Evolutionary conservation across 1,284 basidiomycete genomes (phyloP), one percentile per base, ranked within the genome.

Genomic region (Wallemia ichthyophaga): DNA sequence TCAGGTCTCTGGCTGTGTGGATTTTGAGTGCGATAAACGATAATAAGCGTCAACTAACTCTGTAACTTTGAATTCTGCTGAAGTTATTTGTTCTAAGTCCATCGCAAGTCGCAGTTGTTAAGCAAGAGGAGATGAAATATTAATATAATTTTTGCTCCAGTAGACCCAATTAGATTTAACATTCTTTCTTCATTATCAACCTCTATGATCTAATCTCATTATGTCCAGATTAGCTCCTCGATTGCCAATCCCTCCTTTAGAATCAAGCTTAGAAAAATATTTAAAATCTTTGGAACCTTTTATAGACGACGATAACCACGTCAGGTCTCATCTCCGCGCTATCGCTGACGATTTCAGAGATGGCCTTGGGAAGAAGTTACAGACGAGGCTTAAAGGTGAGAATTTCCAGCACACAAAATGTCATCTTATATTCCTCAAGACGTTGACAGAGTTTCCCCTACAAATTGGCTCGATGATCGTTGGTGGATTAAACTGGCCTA

Each of bases 381-480:
- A 96, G 69, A 79, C 85, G 60, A 76, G 91, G 58, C 73, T 98
- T 59, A 72, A 80, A 66, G 83, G 84, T 83, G 62, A 62, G 77
- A 27, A 37, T 24, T 37, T 23, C 55, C 27, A 17, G 54, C 23
- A 13, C 56, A 27, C 23, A 31, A 13, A 33, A 23, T 28, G 25
- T 25, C 58, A 58, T 61, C 0, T 62, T 67, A 58, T 62, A 66
- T 57, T 27, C 31, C 1, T 57, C 60, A 25, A 86, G 87, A 85
- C 59, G 77, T 96, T 57, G 88, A 95, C 71, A 79, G 77, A 64
- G 73, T 75, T 1, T 91, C 88, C 5, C 84, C 85, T 0, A 76
- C 83, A 70, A 95, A 94, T 69, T 96, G 92, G 92, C 77, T 98
- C 15, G 80, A 94, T 65, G 91, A 96, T 70, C 87, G 85, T 60